Evolutionary conservation across 1,284 basidiomycete genomes (phyloP).

Genomic region (Puccinia horiana): DNA sequence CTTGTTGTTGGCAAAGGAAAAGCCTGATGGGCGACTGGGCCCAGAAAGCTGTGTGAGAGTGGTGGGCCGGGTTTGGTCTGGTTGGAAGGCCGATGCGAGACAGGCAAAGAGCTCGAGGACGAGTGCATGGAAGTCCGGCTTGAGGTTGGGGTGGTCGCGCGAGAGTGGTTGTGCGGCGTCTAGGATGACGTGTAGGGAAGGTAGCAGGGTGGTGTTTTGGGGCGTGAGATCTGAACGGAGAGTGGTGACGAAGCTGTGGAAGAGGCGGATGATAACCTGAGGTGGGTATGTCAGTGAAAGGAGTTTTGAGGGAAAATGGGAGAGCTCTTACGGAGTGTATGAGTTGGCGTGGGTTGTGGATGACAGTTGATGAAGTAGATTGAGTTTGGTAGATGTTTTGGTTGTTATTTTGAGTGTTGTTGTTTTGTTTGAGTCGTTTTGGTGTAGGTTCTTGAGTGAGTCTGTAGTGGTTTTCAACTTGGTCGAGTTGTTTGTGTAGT

Average conservation of each 20-base stretch:
- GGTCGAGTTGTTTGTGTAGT: slow-evolving; percentile 27
- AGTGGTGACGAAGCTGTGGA: background rate
- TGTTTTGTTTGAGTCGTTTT: background rate
- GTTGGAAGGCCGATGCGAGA: background rate
- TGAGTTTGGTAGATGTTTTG: background rate
- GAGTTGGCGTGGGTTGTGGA: background rate
- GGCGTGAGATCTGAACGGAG: too few species aligned
- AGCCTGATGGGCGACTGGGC: too few species aligned
- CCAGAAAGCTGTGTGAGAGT: too few species aligned
- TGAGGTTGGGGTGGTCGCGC: background rate
- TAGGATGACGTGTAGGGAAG: background rate
- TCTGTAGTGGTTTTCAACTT: slow-evolving; percentile 32
- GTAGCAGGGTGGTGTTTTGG: too few species aligned
- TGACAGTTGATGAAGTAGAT: background rate
- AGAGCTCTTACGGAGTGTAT: background rate
- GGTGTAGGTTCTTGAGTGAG: too few species aligned
- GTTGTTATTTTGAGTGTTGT: background rate
- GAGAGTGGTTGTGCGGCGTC: background rate
- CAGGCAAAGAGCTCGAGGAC: background rate
- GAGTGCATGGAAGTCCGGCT: background rate
- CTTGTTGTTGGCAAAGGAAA: too few species aligned
- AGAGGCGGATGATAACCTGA: slow-evolving; percentile 3
- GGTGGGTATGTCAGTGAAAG: background rate
- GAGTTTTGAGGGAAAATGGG: background rate
- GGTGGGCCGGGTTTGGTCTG: background rate